Conservation (phyloP, 352 stramenopile genomes). For the Discostella stelligera region DNA sequence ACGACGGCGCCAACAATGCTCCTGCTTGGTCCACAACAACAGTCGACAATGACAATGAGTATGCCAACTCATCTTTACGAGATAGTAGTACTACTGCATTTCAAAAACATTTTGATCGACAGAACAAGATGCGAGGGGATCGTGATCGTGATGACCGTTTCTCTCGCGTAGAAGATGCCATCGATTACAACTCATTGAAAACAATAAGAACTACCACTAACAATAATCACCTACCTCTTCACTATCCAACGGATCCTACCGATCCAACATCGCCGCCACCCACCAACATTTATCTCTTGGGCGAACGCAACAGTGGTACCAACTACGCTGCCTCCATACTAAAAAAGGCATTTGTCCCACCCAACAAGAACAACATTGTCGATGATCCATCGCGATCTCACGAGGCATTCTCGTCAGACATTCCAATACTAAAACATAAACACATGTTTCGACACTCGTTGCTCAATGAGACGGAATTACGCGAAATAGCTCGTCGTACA, state of each 20-base stretch:
- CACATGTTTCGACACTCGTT: conserved; percentile 47
- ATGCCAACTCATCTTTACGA: background rate
- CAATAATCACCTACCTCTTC: background rate
- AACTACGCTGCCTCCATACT: conserved; percentile 35
- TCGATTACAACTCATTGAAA: background rate
- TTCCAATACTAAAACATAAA: conserved; percentile 36
- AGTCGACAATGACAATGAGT: background rate
- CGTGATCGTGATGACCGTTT: no score
- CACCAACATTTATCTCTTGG: conserved; percentile 39
- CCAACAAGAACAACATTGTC: conserved; percentile 7
- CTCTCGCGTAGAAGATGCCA: background rate
- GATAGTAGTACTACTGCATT: background rate
- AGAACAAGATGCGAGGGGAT: background rate
- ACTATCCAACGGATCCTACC: background rate
- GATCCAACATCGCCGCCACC: background rate
- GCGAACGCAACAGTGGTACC: conserved; percentile 41
- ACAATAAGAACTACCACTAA: background rate
- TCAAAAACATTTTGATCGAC: background rate
- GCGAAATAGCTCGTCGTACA: conserved; percentile 12
- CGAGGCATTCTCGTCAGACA: conserved; percentile 38
- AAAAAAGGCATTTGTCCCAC: conserved; percentile 28
- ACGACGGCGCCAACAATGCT: background rate
- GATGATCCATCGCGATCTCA: conserved; percentile 18
- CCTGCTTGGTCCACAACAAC: background rate
- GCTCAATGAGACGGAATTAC: conserved; percentile 30